A percentile compares a stretch with the other conserved stretches of the same genome.
These are phyloP conservation scores for Neoboletus subvelutipes DNA, from an alignment of 768 basidiomycete genomes.

Conservation along the genomic window DNA sequence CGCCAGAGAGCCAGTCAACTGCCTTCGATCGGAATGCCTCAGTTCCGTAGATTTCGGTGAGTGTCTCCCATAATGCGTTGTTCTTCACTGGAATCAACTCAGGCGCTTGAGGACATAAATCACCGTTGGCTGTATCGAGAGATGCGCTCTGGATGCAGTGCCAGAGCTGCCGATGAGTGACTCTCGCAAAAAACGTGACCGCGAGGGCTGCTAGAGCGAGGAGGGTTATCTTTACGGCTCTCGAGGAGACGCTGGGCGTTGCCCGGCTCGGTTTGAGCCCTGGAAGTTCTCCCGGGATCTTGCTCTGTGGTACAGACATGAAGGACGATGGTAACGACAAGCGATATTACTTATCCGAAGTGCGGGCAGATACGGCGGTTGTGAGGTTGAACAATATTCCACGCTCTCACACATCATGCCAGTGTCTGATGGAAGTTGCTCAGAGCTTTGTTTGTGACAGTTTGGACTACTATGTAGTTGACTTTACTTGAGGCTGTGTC, in stretches of 20 bases:
- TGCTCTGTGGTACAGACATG: slow-evolving; percentile 17
- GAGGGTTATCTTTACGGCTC: slow-evolving; percentile 7
- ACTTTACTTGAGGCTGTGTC: neutral
- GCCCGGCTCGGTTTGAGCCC: slow-evolving; percentile 6
- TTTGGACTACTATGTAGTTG: no score
- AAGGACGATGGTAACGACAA: neutral
- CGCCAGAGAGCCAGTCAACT: slow-evolving; percentile 38
- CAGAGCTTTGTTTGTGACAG: neutral
- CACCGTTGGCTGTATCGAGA: neutral
- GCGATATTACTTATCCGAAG: neutral
- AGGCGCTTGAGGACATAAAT: slow-evolving; percentile 37
- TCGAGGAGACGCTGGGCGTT: slow-evolving; percentile 6
- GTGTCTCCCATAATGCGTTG: slow-evolving; percentile 30
- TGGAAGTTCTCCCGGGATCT: slow-evolving; percentile 13
- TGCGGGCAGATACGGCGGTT: neutral
- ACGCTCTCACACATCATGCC: neutral
- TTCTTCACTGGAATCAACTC: slow-evolving; percentile 36
- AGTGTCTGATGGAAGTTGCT: neutral
- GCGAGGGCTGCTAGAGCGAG: slow-evolving; percentile 19
- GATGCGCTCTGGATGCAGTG: neutral
- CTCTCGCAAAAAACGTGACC: slow-evolving; percentile 14
- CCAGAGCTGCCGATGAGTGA: slow-evolving; percentile 5
- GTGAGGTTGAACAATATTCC: neutral
- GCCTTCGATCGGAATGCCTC: slow-evolving; percentile 37
- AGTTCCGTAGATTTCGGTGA: slow-evolving; percentile 33